These are phyloP conservation scores for Monilinia vaccinii-corymbosi DNA, from an alignment of 2,329 filamentous ascomycete species.

Conservation along the genomic window DNA sequence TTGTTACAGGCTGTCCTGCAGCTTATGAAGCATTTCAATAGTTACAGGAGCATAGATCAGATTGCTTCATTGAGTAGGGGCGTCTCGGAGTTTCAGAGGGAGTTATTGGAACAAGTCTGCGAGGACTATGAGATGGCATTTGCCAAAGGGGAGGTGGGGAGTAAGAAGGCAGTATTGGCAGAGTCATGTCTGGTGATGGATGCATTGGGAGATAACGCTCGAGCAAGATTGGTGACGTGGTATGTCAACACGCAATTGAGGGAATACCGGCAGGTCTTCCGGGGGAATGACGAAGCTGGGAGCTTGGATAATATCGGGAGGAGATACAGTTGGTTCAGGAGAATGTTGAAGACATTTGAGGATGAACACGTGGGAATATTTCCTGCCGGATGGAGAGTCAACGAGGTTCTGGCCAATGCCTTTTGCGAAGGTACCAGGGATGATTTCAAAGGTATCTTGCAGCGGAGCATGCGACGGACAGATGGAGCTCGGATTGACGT, in stretches of 20 bases:
- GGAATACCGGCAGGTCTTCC: constrained; percentile 92
- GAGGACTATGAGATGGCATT: constrained; percentile 97
- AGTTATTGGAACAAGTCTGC: constrained; percentile 93
- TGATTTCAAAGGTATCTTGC: constrained; percentile 88
- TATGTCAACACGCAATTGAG: constrained; percentile 96
- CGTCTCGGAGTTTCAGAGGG: constrained; percentile 85
- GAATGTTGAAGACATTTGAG: constrained; percentile 92
- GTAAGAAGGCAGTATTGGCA: constrained; percentile 60
- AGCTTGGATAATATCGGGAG: constrained; percentile 94
- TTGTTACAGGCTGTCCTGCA: constrained; percentile 91
- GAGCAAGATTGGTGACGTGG: constrained; percentile 79
- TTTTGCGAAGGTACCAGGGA: constrained; percentile 95
- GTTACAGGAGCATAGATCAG: constrained; percentile 94
- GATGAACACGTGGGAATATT: constrained; percentile 87
- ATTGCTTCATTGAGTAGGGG: constrained; percentile 89
- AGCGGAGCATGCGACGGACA: constrained; percentile 70
- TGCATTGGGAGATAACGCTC: constrained; percentile 80
- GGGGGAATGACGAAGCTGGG: constrained; percentile 92
- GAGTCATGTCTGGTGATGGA: constrained; percentile 94
- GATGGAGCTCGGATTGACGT: constrained; percentile 80
- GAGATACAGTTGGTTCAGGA: constrained; percentile 91
- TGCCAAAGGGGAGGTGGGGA: constrained; percentile 71
- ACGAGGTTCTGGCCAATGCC: constrained; percentile 78
- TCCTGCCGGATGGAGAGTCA: constrained; percentile 78
- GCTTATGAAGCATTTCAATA: constrained; percentile 97